Base-by-base conservation (phyloP, 371 early-diverging fungal genomes). In the Mortierella sp. region DNA sequence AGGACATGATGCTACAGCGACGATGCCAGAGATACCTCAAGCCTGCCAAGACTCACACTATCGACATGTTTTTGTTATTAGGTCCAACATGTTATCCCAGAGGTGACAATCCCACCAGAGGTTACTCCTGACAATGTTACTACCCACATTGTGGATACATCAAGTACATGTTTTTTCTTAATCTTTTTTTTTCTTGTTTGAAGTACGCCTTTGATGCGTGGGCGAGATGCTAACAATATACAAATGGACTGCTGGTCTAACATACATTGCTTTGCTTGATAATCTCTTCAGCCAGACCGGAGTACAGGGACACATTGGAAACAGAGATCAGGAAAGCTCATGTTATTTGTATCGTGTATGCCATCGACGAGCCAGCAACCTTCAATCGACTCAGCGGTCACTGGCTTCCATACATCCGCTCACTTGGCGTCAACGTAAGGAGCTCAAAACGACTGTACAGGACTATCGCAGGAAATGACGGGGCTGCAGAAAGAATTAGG, bases 91-190 rank as follows among this genome's bases (percentile, higher is more conserved):
- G 96, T 98, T 54, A 96, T 98, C 75, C 98, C 99, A 41, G 99
- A 98, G 88, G 98, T 98, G 49, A 98, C 98, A 24, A 98, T 99
- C 77, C 99, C 99, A 44, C 97, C 99, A 71, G 98, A 98, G 83
- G 96, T 98, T 87, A 98, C 99, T 48, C 95, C 97, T 3, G 99
- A 98, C 83, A 96, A 97, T 77, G 97, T 97, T 35, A 98, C 97
- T 27, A 98, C 98, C 43, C 96, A 97, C 84, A 97, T 99, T 73
- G 97, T 98, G 74, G 99, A 99, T 88, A 97, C 98, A 32, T 97
- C 98, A 70, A 92, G 95, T 94, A 91, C 73, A 75, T 72, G 56
- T 43, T 12, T 32, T 35, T 11, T 60, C 32, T 10, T 43, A 3
- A 1, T 4, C 49, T 60, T 16, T 27, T 41, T 41, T 29, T 16